Conservation (phyloP, 176 grass and related monocot species). For the Melocanna baccifera region DNA sequence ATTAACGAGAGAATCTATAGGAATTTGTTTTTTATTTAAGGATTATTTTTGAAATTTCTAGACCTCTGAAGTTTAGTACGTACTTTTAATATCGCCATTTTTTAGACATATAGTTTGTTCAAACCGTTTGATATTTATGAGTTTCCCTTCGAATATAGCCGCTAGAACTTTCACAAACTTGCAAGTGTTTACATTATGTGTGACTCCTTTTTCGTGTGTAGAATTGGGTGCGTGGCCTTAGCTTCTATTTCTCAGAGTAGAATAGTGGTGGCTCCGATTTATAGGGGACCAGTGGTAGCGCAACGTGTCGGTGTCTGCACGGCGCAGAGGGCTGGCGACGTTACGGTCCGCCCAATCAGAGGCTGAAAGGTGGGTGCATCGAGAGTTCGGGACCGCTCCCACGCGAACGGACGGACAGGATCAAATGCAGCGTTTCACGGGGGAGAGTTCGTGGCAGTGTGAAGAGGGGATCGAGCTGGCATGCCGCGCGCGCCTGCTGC, state of each 20-base stretch:
- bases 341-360: conserved; percentile 11
- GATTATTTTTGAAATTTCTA: too few species aligned
- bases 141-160: background rate
- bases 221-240: background rate
- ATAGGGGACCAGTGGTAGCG: conserved; percentile 1
- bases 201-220: background rate
- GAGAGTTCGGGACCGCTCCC: background rate
- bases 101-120: too few species aligned
- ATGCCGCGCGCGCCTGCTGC: background rate
- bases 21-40: too few species aligned
- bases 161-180: background rate
- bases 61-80: too few species aligned
- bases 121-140: background rate
- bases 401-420: conserved; percentile 10
- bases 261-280: background rate
- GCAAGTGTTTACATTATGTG: background rate
- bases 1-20: too few species aligned
- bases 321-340: background rate
- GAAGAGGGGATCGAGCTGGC: background rate
- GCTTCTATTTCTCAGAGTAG: background rate
- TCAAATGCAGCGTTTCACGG: background rate
- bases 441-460: background rate
- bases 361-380: conserved; percentile 6
- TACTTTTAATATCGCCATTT: too few species aligned
- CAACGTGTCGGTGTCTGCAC: conserved; percentile 52